Evolutionary conservation across 495 filamentous ascomycete genomes (phyloP).

Genomic region (Acidomyces sp.): DNA sequence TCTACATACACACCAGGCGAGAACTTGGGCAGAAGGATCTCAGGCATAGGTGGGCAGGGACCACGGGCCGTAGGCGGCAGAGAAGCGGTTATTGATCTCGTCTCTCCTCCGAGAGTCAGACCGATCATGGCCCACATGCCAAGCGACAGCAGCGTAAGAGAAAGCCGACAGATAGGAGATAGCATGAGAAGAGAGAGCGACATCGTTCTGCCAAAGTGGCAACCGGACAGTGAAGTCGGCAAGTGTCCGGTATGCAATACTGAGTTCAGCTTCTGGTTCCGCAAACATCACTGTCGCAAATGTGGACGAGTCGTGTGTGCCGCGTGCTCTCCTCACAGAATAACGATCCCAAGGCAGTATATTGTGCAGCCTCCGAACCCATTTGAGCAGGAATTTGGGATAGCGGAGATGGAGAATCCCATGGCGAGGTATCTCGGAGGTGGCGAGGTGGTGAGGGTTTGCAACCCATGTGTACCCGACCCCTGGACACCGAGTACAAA

Average conservation of each 20-base stretch:
- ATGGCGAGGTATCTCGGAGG: conserved; percentile 46
- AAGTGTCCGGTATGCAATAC: conserved; percentile 70
- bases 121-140: neutral
- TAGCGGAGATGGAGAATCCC: conserved; percentile 6
- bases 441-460: conserved; percentile 78
- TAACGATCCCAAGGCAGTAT: conserved; percentile 84
- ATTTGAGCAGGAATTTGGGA: conserved; percentile 19
- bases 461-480: conserved; percentile 90
- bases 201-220: conserved; percentile 58
- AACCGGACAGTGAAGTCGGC: conserved; percentile 66
- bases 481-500: conserved; percentile 34
- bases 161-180: neutral
- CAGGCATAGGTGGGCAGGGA: neutral
- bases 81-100: conserved; percentile 5
- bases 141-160: neutral
- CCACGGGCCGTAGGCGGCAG: neutral
- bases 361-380: conserved; percentile 66
- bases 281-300: conserved; percentile 91
- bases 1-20: neutral
- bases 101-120: neutral
- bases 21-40: neutral
- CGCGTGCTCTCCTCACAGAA: conserved; percentile 83
- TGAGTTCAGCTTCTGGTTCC: conserved; percentile 71
- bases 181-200: conserved; percentile 17
- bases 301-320: conserved; percentile 91